Evolutionary conservation across 495 filamentous ascomycete genomes (phyloP), one percentile per base, ranked within the genome.

Genomic region (Barbatosphaeria neglecta): DNA sequence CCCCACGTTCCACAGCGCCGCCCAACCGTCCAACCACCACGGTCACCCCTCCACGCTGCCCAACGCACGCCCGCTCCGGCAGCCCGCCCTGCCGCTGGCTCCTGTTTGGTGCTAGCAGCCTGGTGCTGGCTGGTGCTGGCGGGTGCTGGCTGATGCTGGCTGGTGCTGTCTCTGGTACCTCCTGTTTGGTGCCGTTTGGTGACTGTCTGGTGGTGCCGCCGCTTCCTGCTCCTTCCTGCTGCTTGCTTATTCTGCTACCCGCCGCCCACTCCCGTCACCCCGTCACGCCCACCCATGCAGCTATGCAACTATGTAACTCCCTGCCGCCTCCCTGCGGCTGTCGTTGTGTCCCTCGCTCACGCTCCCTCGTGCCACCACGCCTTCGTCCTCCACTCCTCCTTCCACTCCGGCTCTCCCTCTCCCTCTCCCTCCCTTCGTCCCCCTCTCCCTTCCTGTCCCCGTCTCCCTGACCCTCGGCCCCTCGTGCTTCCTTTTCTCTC

Each of bases 1-100:
- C 45, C 37, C 45, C 45, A 41, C 45, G 45, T 41, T 41, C 19
- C 41, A 44, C 40, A 42, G 10, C 22, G 13, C 31, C 31, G 44
- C 35, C 43, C 33, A 44, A n/a, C 31, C 31, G 44, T 44, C 43
- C 33, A 44, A 44, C 43, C 43, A 44, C 31, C 31, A 35, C 31
- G n/a, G n/a, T n/a, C n/a, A n/a, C n/a, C n/a, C 31, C 31, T n/a
- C 31, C 31, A 35, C 31, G 31, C 16, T 35, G 31, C 31, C 23
- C 23, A 44, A 33, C 25, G 7, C 19, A n/a, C 31, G 31, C 31
- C 31, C 31, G 31, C 31, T 35, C 13, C 10, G 31, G 31, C 10
- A n/a, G 31, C 31, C 13, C 10, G 31, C 13, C 31, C 13, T 7
- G 22, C 40, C 11, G 22, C 25, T 44, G 16, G 1, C 16, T 44